Conservation (phyloP, 345 rosid species). For the Syzygium aromaticum region DNA sequence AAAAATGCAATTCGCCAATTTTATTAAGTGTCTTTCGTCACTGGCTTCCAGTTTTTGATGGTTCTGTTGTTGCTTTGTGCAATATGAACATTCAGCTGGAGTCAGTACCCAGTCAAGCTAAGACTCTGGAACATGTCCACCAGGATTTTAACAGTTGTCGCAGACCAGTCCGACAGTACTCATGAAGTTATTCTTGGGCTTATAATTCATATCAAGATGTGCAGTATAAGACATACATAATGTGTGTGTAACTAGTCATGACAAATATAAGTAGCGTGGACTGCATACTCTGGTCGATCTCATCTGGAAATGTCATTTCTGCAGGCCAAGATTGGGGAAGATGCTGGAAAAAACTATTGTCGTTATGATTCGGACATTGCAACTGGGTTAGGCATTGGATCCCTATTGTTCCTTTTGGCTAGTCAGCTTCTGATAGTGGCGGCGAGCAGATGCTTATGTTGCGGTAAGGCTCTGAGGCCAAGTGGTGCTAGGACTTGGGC, state of each 20-base stretch:
- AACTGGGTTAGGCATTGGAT: conserved; percentile 66
- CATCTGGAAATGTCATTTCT: neutral
- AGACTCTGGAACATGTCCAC: neutral
- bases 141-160: neutral
- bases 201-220: neutral
- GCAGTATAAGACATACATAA: neutral
- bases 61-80: neutral
- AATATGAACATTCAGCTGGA: neutral
- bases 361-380: conserved; percentile 74
- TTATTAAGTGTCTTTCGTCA: neutral
- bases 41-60: neutral
- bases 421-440: conserved; percentile 66
- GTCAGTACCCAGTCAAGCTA: neutral
- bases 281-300: neutral
- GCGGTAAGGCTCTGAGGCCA: conserved; percentile 74
- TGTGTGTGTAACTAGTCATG: neutral
- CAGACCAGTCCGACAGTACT: neutral
- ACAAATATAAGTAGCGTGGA: neutral
- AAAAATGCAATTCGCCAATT: neutral
- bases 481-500: conserved; percentile 75
- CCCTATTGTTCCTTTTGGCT: conserved; percentile 47
- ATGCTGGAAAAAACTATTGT: conserved; percentile 31
- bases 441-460: conserved; percentile 68
- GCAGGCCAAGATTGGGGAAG: conserved; percentile 26
- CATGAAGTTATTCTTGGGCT: neutral